These are phyloP conservation scores for Phytophthora agathidicida DNA, from an alignment of 352 stramenopile species.

Conservation along the genomic window DNA sequence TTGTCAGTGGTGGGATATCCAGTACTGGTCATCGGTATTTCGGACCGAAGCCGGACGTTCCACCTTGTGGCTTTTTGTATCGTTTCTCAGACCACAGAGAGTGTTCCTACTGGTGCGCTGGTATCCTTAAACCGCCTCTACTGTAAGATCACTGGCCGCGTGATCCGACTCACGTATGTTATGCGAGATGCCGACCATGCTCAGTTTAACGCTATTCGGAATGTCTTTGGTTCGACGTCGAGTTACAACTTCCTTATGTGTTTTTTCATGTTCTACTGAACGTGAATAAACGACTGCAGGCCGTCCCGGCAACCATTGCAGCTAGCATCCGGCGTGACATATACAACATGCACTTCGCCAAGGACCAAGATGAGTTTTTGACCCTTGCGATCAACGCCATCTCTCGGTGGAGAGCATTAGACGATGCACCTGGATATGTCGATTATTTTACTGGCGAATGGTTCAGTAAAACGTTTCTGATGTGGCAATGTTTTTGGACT, in stretches of 20 bases:
- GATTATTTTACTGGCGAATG: background rate
- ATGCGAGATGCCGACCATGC: slow-evolving; percentile 3
- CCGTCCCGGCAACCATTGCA: background rate
- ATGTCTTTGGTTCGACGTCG: background rate
- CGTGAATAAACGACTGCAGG: slow-evolving; percentile 18
- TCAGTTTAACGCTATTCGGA: background rate
- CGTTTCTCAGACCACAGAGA: background rate
- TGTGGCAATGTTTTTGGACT: slow-evolving; percentile 15
- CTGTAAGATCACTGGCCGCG: background rate
- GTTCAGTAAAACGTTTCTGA: background rate
- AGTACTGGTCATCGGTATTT: slow-evolving; percentile 24
- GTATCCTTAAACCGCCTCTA: background rate
- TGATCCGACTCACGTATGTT: background rate
- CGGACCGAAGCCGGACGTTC: slow-evolving; percentile 15
- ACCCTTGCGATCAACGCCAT: too few species aligned
- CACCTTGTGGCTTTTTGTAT: slow-evolving; percentile 29
- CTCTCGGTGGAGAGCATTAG: too few species aligned
- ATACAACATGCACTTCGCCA: slow-evolving; percentile 26
- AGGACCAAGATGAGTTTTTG: background rate
- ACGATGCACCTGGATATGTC: background rate
- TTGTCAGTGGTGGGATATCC: slow-evolving; percentile 17
- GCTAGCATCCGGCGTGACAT: slow-evolving; percentile 13
- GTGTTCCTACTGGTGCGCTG: background rate
- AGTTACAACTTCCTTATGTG: slow-evolving; percentile 30
- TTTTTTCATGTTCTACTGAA: slow-evolving; percentile 39